Base-by-base conservation (phyloP, 2,329 filamentous ascomycete species). In the Colletotrichum horii region DNA sequence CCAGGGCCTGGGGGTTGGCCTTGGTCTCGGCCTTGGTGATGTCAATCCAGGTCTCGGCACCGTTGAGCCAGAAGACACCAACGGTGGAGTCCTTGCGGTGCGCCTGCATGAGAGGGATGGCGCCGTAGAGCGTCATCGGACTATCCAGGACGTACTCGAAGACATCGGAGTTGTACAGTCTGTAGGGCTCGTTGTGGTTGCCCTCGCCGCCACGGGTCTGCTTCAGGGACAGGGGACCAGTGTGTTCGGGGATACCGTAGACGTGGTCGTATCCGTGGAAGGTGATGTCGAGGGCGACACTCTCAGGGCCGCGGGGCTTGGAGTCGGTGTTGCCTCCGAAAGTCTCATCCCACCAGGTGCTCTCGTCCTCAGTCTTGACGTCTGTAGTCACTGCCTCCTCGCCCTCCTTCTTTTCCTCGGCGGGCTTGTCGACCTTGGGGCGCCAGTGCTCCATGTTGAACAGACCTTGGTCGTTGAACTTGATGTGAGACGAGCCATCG, bases 101-200 rank as follows among this genome's bases (percentile, higher is more conserved):
- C 22, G 97, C 97, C 84, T 98, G 97, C 95, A 99, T 98, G 82
- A 98, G 95, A 3, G 97, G 97, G 79, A 99, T 98, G 9, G 96
- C 89, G n/a, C 97, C 97, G 81, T 99, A 99, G 3, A 99, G 90
- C 1, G 97, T 98, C 97, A 99, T 99, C 1, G 97, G 96, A 84
- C 96, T 98, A 84, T 98, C 95, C 80, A 98, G 91, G 80, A 98
- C 93, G 84, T 99, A 99, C 86, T 99, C 97, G 80, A 99, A 99
- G 14, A 99, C 97, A 83, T 99, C 97, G 36, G 95, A 91, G 84
- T 99, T 99, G 88, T 98, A 98, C 84, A 99, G 86, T 48, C 97
- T 92, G 86, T 99, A 99, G 1, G 97, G 97, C 77, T 99, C 95
- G 12, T 90, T 89, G 84, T 97, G 95, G 80, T 95, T 95, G 76